A percentile compares a stretch with the other conserved stretches of the same genome.
Conservation (phyloP, 2,329 filamentous ascomycete species). For the Tolypocladium sp. region DNA sequence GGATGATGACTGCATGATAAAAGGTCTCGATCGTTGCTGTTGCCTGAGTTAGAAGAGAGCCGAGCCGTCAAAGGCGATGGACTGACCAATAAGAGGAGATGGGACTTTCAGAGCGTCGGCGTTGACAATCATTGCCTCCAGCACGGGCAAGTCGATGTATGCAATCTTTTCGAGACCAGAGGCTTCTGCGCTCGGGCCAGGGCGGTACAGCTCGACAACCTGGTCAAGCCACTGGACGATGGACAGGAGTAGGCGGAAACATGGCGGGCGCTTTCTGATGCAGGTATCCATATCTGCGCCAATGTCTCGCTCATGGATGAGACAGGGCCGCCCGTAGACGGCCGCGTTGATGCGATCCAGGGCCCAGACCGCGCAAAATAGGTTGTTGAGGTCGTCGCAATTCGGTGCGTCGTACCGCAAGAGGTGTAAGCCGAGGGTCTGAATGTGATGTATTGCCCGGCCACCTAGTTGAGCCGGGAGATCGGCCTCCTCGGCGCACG, state of each 20-base stretch:
- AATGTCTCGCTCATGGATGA: conserved; percentile 53
- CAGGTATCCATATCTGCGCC: conserved; percentile 42
- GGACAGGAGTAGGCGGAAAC: conserved; percentile 47
- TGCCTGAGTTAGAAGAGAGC: neutral
- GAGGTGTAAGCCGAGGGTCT: conserved; percentile 47
- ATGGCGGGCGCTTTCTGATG: conserved; percentile 39
- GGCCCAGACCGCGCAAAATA: conserved; percentile 53
- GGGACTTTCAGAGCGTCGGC: conserved; percentile 41
- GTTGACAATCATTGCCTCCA: conserved; percentile 48
- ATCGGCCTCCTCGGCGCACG: conserved; percentile 43
- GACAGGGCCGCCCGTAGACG: conserved; percentile 48
- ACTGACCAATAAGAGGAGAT: conserved; percentile 38
- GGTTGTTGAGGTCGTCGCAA: conserved; percentile 32
- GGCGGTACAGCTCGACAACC: conserved; percentile 52
- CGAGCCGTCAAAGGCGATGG: neutral
- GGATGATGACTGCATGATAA: conserved; percentile 54
- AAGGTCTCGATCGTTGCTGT: conserved; percentile 52
- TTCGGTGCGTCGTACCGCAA: conserved; percentile 28
- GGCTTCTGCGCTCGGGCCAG: conserved; percentile 31
- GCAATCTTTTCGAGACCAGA: conserved; percentile 32
- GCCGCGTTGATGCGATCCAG: conserved; percentile 51
- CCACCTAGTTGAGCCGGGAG: conserved; percentile 43
- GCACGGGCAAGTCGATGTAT: conserved; percentile 44
- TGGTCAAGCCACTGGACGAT: conserved; percentile 47
- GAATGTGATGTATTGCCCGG: conserved; percentile 46